Evolutionary conservation across 1,284 basidiomycete species (phyloP).

Genomic region (Cystobasidium sp.): DNA sequence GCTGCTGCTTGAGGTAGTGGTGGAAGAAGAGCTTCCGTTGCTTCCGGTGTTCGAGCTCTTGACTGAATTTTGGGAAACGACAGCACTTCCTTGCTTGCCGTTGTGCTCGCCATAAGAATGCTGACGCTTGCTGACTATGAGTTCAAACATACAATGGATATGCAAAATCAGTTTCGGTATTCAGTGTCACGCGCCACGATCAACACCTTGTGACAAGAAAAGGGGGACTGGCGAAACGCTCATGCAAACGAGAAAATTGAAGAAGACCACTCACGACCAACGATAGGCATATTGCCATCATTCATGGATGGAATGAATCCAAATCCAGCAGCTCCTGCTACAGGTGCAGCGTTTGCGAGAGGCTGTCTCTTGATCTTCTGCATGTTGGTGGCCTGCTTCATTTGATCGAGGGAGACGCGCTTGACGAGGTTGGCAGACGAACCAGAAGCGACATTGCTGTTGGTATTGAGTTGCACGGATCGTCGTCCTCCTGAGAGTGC

Average conservation of each 20-base stretch:
- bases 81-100: slow-evolving; percentile 31
- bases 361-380: slow-evolving; percentile 36
- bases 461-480: background rate
- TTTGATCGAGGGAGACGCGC: slow-evolving; percentile 22
- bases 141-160: background rate
- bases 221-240: background rate
- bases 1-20: background rate
- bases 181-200: background rate
- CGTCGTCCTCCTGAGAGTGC: slow-evolving; percentile 11
- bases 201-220: background rate
- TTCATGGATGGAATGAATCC: slow-evolving; percentile 41
- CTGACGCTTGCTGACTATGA: slow-evolving; percentile 2
- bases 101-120: slow-evolving; percentile 25
- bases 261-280: slow-evolving; percentile 28
- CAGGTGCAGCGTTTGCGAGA: background rate
- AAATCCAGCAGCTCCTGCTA: slow-evolving; percentile 11
- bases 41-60: slow-evolving; percentile 6
- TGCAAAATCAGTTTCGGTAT: background rate
- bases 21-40: background rate
- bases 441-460: background rate
- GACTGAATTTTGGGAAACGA: slow-evolving; percentile 1
- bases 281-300: slow-evolving; percentile 35
- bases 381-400: slow-evolving; percentile 20
- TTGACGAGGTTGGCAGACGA: slow-evolving; percentile 21
- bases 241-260: background rate